Evolutionary conservation across 2,329 filamentous ascomycete genomes (phyloP), one percentile per base, ranked within the genome.

Genomic region (Knoxdaviesia proteae): DNA sequence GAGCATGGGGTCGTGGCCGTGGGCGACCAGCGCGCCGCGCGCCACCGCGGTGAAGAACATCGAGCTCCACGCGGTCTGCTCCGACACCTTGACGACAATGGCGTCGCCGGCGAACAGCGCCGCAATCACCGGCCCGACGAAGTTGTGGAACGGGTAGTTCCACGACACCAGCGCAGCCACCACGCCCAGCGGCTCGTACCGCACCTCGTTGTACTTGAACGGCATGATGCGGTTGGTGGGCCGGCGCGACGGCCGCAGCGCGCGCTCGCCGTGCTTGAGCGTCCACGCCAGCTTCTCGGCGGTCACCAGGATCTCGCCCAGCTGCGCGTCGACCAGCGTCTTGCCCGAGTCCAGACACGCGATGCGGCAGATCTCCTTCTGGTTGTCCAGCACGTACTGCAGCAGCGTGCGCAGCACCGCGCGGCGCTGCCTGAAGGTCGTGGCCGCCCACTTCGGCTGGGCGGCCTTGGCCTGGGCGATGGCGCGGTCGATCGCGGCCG

Each of bases 71-170:
- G 87, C 88, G 0, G 88, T 96, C 58, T 88, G 83, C 61, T 98
- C 90, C 41, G 84, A 94, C 40, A 81, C 83, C 63, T 98, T 98
- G 58, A 96, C 80, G 37, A 98, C 68, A 49, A 96, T 80, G 42
- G 76, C 84, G 56, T 96, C 94, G 39, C 90, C 90, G 9, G 87
- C 71, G 56, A 96, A 96, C 41, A 96, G 70, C 10, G 83, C 77
- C 50, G 83, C 87, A 55, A 96, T 92, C 49, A 94, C 72, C 9
- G 88, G 90, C 0, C 83, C 84, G 39, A 96, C 74, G 48, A 96
- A 68, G 60, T 98, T 98, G 63, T 98, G 90, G 60, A 96, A 93
- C 38, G 84, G 77, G 56, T 86, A 96, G 64, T 98, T 98, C 90
- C 90, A 98, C 55, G 82, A 90, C 38, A 98, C 84, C 42, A 88